These are phyloP conservation scores for Naganishia sp. DNA, from an alignment of 1,284 basidiomycete genomes.

Conservation along the genomic window DNA sequence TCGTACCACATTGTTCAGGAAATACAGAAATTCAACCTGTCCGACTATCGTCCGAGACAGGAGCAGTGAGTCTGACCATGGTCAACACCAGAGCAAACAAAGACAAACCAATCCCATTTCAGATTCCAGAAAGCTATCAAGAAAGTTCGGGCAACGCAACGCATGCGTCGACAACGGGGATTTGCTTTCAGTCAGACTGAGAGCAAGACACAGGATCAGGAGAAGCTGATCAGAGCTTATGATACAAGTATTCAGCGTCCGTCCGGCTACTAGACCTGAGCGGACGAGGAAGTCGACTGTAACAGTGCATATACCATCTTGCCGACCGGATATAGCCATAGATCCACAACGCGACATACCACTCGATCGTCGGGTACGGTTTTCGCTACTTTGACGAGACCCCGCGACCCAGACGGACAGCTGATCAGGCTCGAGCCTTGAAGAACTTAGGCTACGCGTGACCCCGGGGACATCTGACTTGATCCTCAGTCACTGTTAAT, in stretches of 20 bases:
- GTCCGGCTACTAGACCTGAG: slow-evolving; percentile 44
- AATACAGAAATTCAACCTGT: slow-evolving; percentile 93
- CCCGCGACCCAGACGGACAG: no score
- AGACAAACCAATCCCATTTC: slow-evolving; percentile 25
- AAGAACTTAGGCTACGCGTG: no score
- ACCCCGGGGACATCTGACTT: no score
- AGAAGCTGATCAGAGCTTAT: slow-evolving; percentile 81
- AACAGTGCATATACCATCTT: neutral
- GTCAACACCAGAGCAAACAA: neutral
- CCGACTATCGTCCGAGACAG: slow-evolving; percentile 94
- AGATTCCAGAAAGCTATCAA: slow-evolving; percentile 97
- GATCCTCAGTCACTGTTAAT: no score
- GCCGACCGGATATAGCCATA: neutral
- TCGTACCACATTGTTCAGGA: slow-evolving; percentile 98
- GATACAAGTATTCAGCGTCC: slow-evolving; percentile 66
- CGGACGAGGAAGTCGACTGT: neutral
- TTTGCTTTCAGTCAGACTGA: slow-evolving; percentile 97
- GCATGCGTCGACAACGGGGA: slow-evolving; percentile 88
- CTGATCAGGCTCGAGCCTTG: no score
- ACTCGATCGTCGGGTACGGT: neutral
- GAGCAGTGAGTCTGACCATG: slow-evolving; percentile 70
- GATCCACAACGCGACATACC: neutral
- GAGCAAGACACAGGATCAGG: slow-evolving; percentile 77
- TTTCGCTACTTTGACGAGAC: no score
- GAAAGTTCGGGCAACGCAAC: slow-evolving; percentile 91